Base-by-base conservation (phyloP, 257 asterid species). In the Salvia rosmarinus region DNA sequence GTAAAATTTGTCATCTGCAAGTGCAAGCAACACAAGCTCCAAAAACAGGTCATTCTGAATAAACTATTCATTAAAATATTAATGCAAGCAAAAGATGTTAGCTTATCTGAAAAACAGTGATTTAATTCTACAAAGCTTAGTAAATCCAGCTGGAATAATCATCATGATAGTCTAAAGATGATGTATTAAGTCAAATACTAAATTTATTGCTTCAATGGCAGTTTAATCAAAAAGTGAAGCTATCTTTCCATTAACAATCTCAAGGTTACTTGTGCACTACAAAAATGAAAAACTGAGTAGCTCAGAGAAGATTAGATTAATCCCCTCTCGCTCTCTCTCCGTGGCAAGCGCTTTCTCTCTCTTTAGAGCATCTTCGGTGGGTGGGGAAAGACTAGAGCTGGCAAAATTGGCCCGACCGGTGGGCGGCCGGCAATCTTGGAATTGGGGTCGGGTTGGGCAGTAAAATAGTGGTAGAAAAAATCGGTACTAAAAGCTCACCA, bases 231-330 rank as follows among this genome's bases (percentile, higher is more conserved):
- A 67, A 70, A 80, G 75, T 78, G 60, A 67, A 65, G 34, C 47
- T 9, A 50, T 30, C 71, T 73, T 68, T 73, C 6, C 13, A 64
- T 67, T 17, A 44, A 66, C 79, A 71, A 79, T 75, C 79, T 80
- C 82, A 66, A 80, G 89, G 81, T 78, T 71, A 71, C 83, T 79
- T 79, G 74, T 77, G 55, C 76, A 12, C 79, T 60, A 74, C 72
- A 75, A 78, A 67, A 75, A 59, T 12, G 0, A 32, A 75, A 70
- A 49, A 51, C 42, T 34, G 34, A 23, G 17, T 3, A 42, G 40
- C 56, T 39, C 39, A 68, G 55, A 50, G 20, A 49, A 67, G 12
- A 20, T 7, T 64, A 14, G 68, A 23, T 25, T 25, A 56, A 54
- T 55, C n/a, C 65, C 58, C 66, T 21, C n/a, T 28, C 54, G 46